Percentiles rank a stretch among this genome's conserved stretches.
phyloP scores from a whole-genome alignment of 176 grass and related monocot genomes.

The Microstegium vimineum region DNA sequence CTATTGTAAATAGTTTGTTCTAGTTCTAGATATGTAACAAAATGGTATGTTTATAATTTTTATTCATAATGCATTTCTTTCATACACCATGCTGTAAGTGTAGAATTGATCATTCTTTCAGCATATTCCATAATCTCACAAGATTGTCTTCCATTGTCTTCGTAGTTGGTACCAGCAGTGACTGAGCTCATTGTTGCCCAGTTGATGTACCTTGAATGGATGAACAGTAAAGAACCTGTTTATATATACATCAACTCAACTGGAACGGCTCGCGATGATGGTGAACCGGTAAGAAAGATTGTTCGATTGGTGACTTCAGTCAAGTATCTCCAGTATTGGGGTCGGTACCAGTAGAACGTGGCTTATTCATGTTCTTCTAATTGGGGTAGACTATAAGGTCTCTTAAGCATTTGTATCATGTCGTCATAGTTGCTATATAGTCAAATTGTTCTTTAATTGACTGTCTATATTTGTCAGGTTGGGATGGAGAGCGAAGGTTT shows the following conservation, averaged over 20 bases:
- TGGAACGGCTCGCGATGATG: slow-evolving; percentile 82
- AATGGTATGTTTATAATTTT: neutral
- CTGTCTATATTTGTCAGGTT: slow-evolving; percentile 49
- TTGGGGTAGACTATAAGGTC: neutral
- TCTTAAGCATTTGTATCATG: neutral
- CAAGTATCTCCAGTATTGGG: neutral
- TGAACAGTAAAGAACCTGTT: slow-evolving; percentile 79
- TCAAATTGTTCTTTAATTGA: slow-evolving; percentile 8
- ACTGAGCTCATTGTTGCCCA: slow-evolving; percentile 79
- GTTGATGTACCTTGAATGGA: slow-evolving; percentile 93
- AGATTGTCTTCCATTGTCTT: slow-evolving; percentile 9
- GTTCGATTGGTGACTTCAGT: neutral
- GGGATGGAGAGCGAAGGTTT: slow-evolving; percentile 94
- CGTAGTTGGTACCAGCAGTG: slow-evolving; percentile 79
- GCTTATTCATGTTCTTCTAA: neutral
- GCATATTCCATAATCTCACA: neutral
- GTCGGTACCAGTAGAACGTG: slow-evolving; percentile 5
- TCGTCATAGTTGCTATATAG: neutral
- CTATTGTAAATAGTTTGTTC: neutral
- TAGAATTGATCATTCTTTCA: slow-evolving; percentile 11
- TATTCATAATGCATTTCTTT: neutral
- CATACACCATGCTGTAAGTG: slow-evolving; percentile 1
- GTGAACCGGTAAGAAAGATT: slow-evolving; percentile 74
- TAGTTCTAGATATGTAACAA: slow-evolving; percentile 2
- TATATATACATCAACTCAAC: slow-evolving; percentile 92